phyloP scores from a whole-genome alignment of 352 stramenopile species.

The Pythium sp. region DNA sequence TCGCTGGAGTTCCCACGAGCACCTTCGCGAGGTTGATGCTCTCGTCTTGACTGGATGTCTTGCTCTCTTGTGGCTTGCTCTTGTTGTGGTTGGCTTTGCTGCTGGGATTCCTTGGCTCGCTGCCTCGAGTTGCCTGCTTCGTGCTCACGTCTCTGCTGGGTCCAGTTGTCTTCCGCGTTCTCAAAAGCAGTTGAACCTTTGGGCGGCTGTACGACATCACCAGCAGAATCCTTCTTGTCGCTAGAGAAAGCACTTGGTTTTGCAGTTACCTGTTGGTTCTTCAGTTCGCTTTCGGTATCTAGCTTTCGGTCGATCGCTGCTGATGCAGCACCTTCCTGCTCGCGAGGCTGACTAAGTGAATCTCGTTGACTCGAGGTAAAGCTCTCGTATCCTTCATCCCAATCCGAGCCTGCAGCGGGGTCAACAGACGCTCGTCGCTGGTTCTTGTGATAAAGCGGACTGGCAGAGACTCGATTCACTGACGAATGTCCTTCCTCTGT shows the following conservation, averaged over 20 bases:
- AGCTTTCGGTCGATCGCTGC: neutral
- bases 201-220: neutral
- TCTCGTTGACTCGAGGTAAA: neutral
- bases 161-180: neutral
- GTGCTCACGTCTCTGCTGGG: neutral
- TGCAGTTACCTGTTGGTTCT: neutral
- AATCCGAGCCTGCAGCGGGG: constrained; percentile 9
- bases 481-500: constrained; percentile 24
- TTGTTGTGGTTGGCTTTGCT: neutral
- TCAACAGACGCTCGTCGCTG: constrained; percentile 19
- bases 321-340: neutral
- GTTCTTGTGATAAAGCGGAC: constrained; percentile 1
- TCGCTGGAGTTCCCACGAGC: neutral
- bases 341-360: neutral
- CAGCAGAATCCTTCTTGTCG: neutral
- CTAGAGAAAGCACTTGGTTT: neutral
- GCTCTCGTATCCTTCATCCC: constrained; percentile 4
- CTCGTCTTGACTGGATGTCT: neutral
- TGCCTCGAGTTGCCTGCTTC: neutral
- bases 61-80: neutral
- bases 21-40: neutral
- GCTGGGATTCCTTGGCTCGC: neutral
- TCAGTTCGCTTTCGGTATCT: neutral
- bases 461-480: constrained; percentile 9
- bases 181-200: neutral